phyloP scores from a whole-genome alignment of 1,284 basidiomycete species.

The Vanrija humicola region DNA sequence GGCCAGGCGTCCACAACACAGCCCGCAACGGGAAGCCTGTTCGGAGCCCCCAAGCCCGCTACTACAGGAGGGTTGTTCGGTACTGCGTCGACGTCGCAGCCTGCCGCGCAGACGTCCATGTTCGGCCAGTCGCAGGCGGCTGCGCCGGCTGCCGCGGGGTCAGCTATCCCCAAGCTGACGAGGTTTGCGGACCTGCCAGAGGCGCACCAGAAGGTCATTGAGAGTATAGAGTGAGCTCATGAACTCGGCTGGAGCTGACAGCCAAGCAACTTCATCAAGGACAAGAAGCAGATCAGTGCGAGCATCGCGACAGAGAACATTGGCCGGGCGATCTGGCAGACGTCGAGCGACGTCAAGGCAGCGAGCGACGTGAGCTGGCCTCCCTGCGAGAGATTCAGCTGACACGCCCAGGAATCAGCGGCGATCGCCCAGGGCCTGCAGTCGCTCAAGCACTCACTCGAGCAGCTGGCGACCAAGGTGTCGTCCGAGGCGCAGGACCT shows the following conservation, averaged over 20 bases:
- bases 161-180: slow-evolving; percentile 32
- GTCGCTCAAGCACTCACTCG: slow-evolving; percentile 25
- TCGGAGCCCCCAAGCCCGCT: slow-evolving; percentile 1
- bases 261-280: slow-evolving; percentile 30
- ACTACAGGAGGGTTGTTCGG: background rate
- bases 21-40: background rate
- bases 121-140: background rate
- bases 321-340: slow-evolving; percentile 42
- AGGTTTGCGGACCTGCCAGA: slow-evolving; percentile 43
- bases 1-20: slow-evolving; percentile 6
- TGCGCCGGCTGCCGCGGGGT: background rate
- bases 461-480: slow-evolving; percentile 28
- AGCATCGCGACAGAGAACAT: slow-evolving; percentile 29
- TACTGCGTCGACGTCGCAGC: too few species aligned
- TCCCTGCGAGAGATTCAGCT: background rate
- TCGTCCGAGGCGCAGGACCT: slow-evolving; percentile 33
- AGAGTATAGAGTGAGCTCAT: slow-evolving; percentile 37
- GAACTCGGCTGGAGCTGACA: slow-evolving; percentile 1
- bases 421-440: slow-evolving; percentile 34
- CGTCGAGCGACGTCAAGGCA: slow-evolving; percentile 33
- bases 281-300: slow-evolving; percentile 32
- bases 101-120: background rate
- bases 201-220: slow-evolving; percentile 34
- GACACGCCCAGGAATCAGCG: slow-evolving; percentile 27
- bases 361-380: slow-evolving; percentile 30